Evolutionary conservation across 768 basidiomycete genomes (phyloP).

Genomic region (Holtermanniella nyarrowii): DNA sequence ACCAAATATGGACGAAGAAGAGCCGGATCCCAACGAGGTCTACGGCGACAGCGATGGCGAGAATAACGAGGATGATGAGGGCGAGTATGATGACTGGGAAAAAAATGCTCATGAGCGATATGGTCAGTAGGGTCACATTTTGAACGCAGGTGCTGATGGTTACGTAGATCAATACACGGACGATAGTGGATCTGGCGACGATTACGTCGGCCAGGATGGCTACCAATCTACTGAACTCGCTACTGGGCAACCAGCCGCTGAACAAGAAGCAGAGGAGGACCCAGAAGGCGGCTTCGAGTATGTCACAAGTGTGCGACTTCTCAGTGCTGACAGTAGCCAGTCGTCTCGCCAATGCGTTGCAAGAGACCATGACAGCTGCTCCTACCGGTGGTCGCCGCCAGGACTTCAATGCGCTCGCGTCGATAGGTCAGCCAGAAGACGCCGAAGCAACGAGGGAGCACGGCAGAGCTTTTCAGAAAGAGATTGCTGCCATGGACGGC

Average conservation of each 20-base stretch:
- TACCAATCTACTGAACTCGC: too few species aligned
- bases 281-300: constrained; percentile 52
- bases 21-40: too few species aligned
- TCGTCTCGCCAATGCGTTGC: too few species aligned
- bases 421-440: too few species aligned
- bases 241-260: constrained; percentile 32
- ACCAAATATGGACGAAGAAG: constrained; percentile 39
- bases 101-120: not conserved
- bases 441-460: too few species aligned
- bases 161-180: not conserved
- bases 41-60: not conserved
- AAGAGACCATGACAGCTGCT: not conserved
- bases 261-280: constrained; percentile 38
- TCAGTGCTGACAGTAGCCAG: not conserved
- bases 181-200: not conserved
- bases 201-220: not conserved
- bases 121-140: not conserved
- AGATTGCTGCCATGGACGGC: too few species aligned
- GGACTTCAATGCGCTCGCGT: too few species aligned
- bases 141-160: not conserved
- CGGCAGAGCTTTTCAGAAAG: too few species aligned
- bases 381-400: not conserved
- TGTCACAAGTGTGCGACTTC: constrained; percentile 36
- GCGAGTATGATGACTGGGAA: not conserved
- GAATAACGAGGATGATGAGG: not conserved